Evolutionary conservation across 805 yeast species (phyloP).

Genomic region (Yamadazyma sp.): DNA sequence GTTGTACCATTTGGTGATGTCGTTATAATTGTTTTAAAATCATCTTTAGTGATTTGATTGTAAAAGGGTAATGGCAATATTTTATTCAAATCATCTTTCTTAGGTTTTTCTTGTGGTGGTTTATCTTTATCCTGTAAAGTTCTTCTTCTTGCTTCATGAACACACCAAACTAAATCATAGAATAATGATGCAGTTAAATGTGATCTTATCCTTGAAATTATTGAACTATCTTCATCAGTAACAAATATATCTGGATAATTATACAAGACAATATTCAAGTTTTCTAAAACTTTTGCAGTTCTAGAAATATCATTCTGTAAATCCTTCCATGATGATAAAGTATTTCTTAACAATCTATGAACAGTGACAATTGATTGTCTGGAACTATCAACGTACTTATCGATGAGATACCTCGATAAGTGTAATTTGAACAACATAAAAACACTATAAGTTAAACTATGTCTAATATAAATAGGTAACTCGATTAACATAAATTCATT

Average conservation of each 20-base stretch:
- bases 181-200: slow-evolving; percentile 88
- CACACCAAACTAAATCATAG: slow-evolving; percentile 90
- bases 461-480: slow-evolving; percentile 82
- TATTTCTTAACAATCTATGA: slow-evolving; percentile 82
- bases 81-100: slow-evolving; percentile 18
- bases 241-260: slow-evolving; percentile 79
- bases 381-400: slow-evolving; percentile 80
- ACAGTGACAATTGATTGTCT: slow-evolving; percentile 92
- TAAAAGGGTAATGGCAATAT: slow-evolving; percentile 83
- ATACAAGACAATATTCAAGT: slow-evolving; percentile 79
- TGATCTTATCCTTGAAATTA: slow-evolving; percentile 84
- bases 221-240: slow-evolving; percentile 53
- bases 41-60: slow-evolving; percentile 86
- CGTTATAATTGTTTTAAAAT: slow-evolving; percentile 77
- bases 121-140: slow-evolving; percentile 31
- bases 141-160: slow-evolving; percentile 88
- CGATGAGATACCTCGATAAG: slow-evolving; percentile 67
- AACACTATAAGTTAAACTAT: slow-evolving; percentile 79
- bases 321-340: slow-evolving; percentile 87
- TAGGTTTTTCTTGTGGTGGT: slow-evolving; percentile 5
- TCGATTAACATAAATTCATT: slow-evolving; percentile 72
- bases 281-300: slow-evolving; percentile 87
- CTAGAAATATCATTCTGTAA: slow-evolving; percentile 88
- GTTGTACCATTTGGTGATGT: slow-evolving; percentile 94
- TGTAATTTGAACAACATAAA: slow-evolving; percentile 77